Evolutionary conservation across 2,329 filamentous ascomycete genomes (phyloP), one percentile per base, ranked within the genome.

Genomic region (Alternaria gaisen): DNA sequence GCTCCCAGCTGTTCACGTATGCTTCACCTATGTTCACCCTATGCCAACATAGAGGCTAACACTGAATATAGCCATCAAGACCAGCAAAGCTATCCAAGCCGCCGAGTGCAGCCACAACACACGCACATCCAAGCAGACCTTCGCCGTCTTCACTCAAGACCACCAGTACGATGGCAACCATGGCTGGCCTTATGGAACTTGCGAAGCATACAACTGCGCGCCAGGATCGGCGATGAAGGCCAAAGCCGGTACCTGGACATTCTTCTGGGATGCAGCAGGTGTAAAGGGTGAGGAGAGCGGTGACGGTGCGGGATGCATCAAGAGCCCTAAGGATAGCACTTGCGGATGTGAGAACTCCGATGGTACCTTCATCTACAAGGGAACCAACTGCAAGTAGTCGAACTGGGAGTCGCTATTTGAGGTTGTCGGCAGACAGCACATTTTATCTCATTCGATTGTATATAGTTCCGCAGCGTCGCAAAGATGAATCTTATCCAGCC

Each of bases 151-250:
- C 69, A 75, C 69, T n/a, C 79, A 76, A 7, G 80, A 84, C 69
- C 82, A 83, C 69, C 68, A 82, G 56, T 83, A 83, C 67, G 80
- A 84, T 63, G 63, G 60, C 22, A 67, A 67, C 60, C 56, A 83
- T 59, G 83, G 83, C 24, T 79, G 77, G 3, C 82, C 82, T 2
- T 84, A 84, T 66, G 83, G 82, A 1, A 84, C 81, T 5, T 85
- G 72, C 26, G 60, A 68, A 55, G 72, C 72, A 11, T 74, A 74
- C 56, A 72, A 65, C 7, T 73, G 69, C 42, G 53, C 41, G 1
- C 64, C 70, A 0, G 66, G 66, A 7, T 65, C 61, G 5, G 46
- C 51, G 10, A 70, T 70, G 70, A 60, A 48, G 20, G 38, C 40
- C 8, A 44, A 61, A 18, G 40, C 36, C 11, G 70, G 69, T 36